A percentile compares a stretch with the other conserved stretches of the same genome.
These are phyloP conservation scores for Salicornia ramosissima DNA, from an alignment of 148 eudicot genomes.

Conservation along the genomic window DNA sequence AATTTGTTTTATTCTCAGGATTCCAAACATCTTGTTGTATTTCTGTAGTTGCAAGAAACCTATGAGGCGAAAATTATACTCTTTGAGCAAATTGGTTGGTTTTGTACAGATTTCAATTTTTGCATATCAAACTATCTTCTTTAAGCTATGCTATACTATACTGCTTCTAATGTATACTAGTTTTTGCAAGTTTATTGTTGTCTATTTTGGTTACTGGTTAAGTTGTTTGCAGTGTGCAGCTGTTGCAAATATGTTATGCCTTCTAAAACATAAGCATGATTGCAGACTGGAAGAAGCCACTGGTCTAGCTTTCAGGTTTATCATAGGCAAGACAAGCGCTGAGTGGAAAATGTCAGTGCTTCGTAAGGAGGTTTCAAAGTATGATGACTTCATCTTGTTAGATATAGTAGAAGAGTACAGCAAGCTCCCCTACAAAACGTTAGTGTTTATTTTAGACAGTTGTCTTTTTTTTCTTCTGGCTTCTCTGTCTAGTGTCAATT, in stretches of 20 bases:
- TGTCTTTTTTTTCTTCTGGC: background rate
- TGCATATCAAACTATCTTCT: background rate
- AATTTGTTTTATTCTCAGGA: background rate
- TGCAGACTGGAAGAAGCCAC: slow-evolving; percentile 94
- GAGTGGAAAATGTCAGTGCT: slow-evolving; percentile 73
- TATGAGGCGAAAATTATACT: background rate
- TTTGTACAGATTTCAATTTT: background rate
- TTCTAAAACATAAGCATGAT: slow-evolving; percentile 8
- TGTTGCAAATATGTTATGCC: slow-evolving; percentile 4
- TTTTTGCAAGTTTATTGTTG: background rate
- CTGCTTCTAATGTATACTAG: background rate
- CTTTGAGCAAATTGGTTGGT: background rate
- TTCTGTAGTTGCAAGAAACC: background rate
- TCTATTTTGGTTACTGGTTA: background rate
- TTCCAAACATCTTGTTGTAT: background rate
- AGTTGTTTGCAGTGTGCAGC: background rate
- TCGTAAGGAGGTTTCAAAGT: slow-evolving; percentile 64
- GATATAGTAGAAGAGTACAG: slow-evolving; percentile 92
- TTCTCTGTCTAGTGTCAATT: slow-evolving; percentile 7
- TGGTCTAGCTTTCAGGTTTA: slow-evolving; percentile 87
- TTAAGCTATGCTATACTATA: background rate
- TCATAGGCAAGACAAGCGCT: slow-evolving; percentile 76
- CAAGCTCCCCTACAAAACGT: slow-evolving; percentile 99
- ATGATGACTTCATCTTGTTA: slow-evolving; percentile 78
- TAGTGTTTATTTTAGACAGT: slow-evolving; percentile 36